Conservation (phyloP, 192 early-diverging fungal genomes). For the Phlyctochytrium arcticum region DNA sequence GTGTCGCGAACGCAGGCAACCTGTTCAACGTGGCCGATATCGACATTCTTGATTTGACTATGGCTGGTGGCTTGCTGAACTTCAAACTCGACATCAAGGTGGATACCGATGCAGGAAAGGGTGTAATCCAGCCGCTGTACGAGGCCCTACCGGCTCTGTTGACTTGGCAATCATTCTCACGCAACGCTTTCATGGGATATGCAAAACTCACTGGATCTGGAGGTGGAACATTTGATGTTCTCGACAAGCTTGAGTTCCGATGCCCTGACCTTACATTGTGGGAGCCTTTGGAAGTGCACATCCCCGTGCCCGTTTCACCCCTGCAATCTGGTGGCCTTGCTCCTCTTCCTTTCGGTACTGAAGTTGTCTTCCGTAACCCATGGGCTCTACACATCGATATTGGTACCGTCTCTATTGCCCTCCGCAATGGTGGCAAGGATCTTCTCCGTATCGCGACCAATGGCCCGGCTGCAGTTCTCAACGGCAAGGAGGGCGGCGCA, state of each 20-base stretch:
- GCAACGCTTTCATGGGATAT: conserved; percentile 7
- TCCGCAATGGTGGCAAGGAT: neutral
- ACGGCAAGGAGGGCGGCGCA: conserved; percentile 12
- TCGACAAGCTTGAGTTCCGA: conserved; percentile 4
- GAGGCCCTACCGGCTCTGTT: conserved; percentile 6
- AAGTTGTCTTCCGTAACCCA: conserved; percentile 11
- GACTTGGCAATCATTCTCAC: conserved; percentile 12
- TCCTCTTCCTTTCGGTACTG: conserved; percentile 16
- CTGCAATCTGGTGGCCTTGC: conserved; percentile 11
- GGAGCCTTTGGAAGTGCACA: conserved; percentile 3
- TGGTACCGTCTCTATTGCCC: conserved; percentile 1
- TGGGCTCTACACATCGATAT: conserved; percentile 1
- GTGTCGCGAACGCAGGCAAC: neutral
- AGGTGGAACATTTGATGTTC: conserved; percentile 1
- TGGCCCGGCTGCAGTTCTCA: conserved; percentile 9
- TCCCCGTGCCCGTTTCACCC: conserved; percentile 3
- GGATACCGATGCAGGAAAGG: conserved; percentile 3
- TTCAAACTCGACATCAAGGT: conserved; percentile 5
- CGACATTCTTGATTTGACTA: neutral
- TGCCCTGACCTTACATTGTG: conserved; percentile 16
- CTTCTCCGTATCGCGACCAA: conserved; percentile 15
- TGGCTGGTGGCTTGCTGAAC: neutral
- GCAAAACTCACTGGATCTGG: neutral
- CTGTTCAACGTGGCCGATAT: conserved; percentile 6
- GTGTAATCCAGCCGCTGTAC: conserved; percentile 19